Evolutionary conservation across 129 eudicot species (phyloP).

Genomic region (Oenanthe sinensis): DNA sequence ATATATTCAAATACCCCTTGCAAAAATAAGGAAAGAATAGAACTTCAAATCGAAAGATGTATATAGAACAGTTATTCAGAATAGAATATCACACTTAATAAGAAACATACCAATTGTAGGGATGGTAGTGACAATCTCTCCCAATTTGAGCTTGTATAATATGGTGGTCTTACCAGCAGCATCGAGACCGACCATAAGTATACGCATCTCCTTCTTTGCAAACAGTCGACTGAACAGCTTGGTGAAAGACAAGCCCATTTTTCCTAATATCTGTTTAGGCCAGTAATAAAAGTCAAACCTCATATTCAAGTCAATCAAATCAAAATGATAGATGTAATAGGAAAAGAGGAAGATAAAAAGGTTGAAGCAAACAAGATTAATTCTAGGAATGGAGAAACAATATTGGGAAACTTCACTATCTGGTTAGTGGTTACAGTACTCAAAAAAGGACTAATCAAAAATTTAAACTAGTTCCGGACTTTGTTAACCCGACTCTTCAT

Average conservation of each 20-base stretch:
- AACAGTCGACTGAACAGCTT: constrained; percentile 42
- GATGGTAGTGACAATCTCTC: constrained; percentile 37
- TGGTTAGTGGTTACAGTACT: background rate
- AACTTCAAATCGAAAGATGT: background rate
- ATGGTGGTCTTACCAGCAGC: constrained; percentile 44
- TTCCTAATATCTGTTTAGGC: constrained; percentile 12
- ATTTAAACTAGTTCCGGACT: background rate
- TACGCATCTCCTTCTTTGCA: constrained; percentile 45
- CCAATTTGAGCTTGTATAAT: constrained; percentile 37
- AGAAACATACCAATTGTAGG: constrained; percentile 36
- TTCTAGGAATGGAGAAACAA: background rate
- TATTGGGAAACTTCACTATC: background rate
- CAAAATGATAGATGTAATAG: background rate
- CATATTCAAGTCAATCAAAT: background rate
- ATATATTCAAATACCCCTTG: background rate
- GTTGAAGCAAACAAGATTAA: too few species aligned
- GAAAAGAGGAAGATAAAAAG: background rate
- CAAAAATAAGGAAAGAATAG: background rate
- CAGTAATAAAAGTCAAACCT: background rate
- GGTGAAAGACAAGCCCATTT: constrained; percentile 35
- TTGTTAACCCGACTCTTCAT: background rate
- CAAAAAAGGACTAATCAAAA: background rate
- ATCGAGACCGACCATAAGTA: constrained; percentile 41
- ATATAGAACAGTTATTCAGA: background rate
- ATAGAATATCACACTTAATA: background rate